A percentile compares a stretch with the other conserved stretches of the same genome.
phyloP scores from a whole-genome alignment of 2,329 filamentous ascomycete genomes.

The Nemania diffusa region DNA sequence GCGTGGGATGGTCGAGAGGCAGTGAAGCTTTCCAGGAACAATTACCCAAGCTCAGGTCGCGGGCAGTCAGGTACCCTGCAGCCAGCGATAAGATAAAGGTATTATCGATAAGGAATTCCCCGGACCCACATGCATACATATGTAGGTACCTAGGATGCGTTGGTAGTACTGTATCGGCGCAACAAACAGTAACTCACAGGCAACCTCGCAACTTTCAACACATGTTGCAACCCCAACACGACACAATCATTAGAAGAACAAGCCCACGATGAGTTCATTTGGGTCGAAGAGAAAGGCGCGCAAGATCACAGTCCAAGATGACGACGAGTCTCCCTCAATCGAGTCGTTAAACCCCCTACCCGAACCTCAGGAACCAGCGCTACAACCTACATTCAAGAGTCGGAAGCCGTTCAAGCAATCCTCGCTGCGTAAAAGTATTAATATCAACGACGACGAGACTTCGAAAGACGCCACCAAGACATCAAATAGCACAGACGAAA shows the following conservation, averaged over 20 bases:
- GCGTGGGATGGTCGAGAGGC: conserved; percentile 23
- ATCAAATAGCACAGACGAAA: conserved; percentile 38
- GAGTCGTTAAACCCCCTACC: conserved; percentile 44
- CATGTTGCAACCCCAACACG: conserved; percentile 13
- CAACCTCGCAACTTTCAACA: conserved; percentile 14
- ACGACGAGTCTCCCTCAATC: conserved; percentile 56
- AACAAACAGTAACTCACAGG: neutral
- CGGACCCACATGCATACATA: neutral
- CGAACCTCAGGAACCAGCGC: conserved; percentile 49
- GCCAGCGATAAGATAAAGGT: conserved; percentile 41
- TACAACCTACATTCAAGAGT: conserved; percentile 58
- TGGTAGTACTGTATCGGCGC: neutral
- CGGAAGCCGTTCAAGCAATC: conserved; percentile 66
- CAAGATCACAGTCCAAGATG: conserved; percentile 77
- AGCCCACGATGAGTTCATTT: conserved; percentile 63
- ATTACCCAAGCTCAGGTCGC: neutral
- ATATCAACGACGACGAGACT: conserved; percentile 54
- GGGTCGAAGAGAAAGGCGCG: conserved; percentile 74
- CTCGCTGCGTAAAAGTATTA: conserved; percentile 66
- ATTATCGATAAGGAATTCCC: conserved; percentile 44
- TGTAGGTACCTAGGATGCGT: neutral
- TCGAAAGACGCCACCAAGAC: conserved; percentile 35
- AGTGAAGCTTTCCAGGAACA: conserved; percentile 22
- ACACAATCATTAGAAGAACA: conserved; percentile 28
- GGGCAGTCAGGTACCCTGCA: conserved; percentile 21